Evolutionary conservation across 192 early-diverging fungal species (phyloP).

Genomic region (Coemansia sp.): DNA sequence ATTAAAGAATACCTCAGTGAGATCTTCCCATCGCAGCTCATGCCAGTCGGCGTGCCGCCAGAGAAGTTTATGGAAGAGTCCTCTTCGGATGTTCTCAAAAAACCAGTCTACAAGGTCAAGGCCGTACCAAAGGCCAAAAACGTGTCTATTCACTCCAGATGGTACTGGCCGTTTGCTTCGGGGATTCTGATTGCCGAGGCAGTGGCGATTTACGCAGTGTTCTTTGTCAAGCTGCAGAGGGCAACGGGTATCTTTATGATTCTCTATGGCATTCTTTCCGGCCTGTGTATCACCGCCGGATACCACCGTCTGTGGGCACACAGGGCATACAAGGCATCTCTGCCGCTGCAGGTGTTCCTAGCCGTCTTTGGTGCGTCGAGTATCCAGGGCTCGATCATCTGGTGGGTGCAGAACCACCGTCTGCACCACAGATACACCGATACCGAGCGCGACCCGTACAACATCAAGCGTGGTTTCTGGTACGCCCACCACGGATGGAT

Average conservation of each 20-base stretch:
- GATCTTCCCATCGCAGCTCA: conserved; percentile 45
- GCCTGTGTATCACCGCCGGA: conserved; percentile 86
- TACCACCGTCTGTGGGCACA: conserved; percentile 84
- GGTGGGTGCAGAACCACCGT: conserved; percentile 84
- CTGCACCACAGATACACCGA: conserved; percentile 87
- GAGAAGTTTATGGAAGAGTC: conserved; percentile 31
- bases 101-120: conserved; percentile 42
- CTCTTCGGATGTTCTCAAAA: conserved; percentile 19
- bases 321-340: conserved; percentile 65
- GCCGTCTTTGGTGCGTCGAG: conserved; percentile 65
- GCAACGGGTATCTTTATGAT: conserved; percentile 51
- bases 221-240: conserved; percentile 73
- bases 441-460: conserved; percentile 82
- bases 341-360: conserved; percentile 57
- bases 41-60: conserved; percentile 39
- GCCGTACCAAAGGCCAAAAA: conserved; percentile 30
- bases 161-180: conserved; percentile 52
- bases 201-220: conserved; percentile 71
- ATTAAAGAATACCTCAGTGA: conserved; percentile 29
- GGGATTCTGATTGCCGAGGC: conserved; percentile 57
- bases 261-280: conserved; percentile 70
- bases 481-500: conserved; percentile 87
- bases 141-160: conserved; percentile 40
- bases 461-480: conserved; percentile 74
- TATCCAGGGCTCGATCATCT: conserved; percentile 76